A percentile compares a stretch with the other conserved stretches of the same genome.
These are phyloP conservation scores for Neonectria hederae DNA, from an alignment of 2,329 filamentous ascomycete species.

Conservation along the genomic window DNA sequence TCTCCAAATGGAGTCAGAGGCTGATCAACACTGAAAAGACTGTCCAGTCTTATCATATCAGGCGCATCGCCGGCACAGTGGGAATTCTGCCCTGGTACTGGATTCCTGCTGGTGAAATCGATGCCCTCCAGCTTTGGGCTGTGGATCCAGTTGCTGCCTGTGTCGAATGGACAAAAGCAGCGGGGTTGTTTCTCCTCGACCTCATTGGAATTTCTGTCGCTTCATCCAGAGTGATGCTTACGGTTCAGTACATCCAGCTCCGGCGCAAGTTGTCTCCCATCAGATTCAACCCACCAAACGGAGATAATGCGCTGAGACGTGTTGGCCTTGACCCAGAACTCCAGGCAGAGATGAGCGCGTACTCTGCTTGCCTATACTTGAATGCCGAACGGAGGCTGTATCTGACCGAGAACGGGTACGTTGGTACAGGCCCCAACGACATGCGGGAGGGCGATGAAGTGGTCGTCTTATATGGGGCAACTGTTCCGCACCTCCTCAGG, in stretches of 20 bases:
- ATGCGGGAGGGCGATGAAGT: conserved; percentile 40
- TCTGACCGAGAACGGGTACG: conserved; percentile 40
- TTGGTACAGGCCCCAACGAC: conserved; percentile 42
- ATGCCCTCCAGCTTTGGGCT: conserved; percentile 31
- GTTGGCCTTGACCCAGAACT: conserved; percentile 28
- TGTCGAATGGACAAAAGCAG: conserved; percentile 5
- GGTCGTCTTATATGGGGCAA: conserved; percentile 43
- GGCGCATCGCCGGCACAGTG: conserved; percentile 34
- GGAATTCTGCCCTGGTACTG: conserved; percentile 41
- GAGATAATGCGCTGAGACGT: not conserved
- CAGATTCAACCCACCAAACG: not conserved
- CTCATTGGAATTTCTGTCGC: conserved; percentile 6
- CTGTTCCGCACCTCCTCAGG: conserved; percentile 41
- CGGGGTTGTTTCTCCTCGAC: conserved; percentile 4
- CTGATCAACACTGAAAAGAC: conserved; percentile 25
- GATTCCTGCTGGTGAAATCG: conserved; percentile 28
- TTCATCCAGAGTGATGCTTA: conserved; percentile 16
- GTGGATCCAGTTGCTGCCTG: conserved; percentile 23
- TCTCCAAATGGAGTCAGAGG: conserved; percentile 21
- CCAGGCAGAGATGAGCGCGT: conserved; percentile 6
- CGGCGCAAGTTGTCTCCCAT: not conserved
- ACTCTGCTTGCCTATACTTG: conserved; percentile 30
- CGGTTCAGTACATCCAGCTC: not conserved
- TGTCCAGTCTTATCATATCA: conserved; percentile 25
- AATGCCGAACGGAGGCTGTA: conserved; percentile 39